Evolutionary conservation across 192 early-diverging fungal species (phyloP), one percentile per base, ranked within the genome.

Genomic region (Backusella liffmaniae): DNA sequence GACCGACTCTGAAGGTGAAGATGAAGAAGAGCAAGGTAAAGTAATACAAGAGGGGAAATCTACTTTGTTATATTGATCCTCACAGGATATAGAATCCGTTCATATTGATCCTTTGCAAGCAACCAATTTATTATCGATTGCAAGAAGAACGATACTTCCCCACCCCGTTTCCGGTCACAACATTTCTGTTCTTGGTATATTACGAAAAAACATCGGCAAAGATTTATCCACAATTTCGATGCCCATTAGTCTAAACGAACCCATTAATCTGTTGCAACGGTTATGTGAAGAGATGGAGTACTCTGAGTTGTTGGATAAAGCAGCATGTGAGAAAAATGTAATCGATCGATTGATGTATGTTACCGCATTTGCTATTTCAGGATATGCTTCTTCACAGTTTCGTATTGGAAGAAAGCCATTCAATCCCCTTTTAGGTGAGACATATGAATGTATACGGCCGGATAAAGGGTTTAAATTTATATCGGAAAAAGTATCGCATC

Each of bases 201-300:
- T 98, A 76, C 84, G 94, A 72, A 97, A 96, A 78, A 96, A 96
- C 75, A 90, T 96, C 8, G 97, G 97, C 65, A 98, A 97, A 77
- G 97, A 99, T 79, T 81, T 99, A 72, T 92, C 94, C 8, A 96
- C 91, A n/a, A 92, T 99, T n/a, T 89, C 96, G 8, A 97, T 99
- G 95, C 97, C 97, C 12, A 91, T 98, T 18, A 90, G 90, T 3
- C 82, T 98, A 76, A 99, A 99, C 82, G 97, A 97, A 76, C 97
- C 97, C 3, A 84, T 98, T 73, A 97, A 96, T 69, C 80, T 96
- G 21, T 80, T 99, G 74, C 97, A 99, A 84, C 87, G 91, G 37
- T 87, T 97, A 36, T 92, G 91, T 66, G 97, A 99, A 82, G 97
- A 98, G 84, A 81, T 99, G 46, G 93, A 96, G 79, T 98, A 98